Evolutionary conservation across 768 basidiomycete species (phyloP), one percentile per base, ranked within the genome.

Genomic region (Serendipita sp.): DNA sequence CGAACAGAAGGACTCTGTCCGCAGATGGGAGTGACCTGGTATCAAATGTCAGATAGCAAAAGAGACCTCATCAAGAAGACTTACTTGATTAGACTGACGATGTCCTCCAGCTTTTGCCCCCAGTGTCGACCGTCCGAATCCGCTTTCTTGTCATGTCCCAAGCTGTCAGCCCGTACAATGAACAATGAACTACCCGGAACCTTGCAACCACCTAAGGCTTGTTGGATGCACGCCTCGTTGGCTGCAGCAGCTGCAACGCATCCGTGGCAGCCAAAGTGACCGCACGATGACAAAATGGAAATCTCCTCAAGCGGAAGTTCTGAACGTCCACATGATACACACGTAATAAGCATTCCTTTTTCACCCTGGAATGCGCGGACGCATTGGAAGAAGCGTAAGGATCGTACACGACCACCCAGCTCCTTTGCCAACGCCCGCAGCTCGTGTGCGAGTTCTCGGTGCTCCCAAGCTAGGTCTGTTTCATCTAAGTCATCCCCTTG

Each of bases 261-360:
- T 2, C 77, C 72, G 67, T 81, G 71, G 68, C 90, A 93, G 2
- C 93, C 91, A 69, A 82, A 84, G 70, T 97, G 93, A 5, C 93
- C 93, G 66, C 93, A 97, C 22, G 90, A 91, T 3, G 92, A 94
- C 34, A 95, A 77, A 2, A 96, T 85, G 22, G 90, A 86, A 62
- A 90, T 76, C 61, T 92, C 86, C 9, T 77, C 74, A 66, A 85
- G 77, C 1, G 81, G 81, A 41, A 88, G 72, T 63, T 75, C 74
- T 51, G 79, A 73, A 51, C 78, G 76, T 30, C 74, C 74, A 67
- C 89, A 92, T 42, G 71, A 71, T 3, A 85, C 83, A 66, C 90
- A 91, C 7, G 78, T 72, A 42, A 87, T 76, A 30, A 75, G 73
- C 17, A 82, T 77, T 4, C 66, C 63, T 28, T 77, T 75, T 68